Evolutionary conservation across 306 rosid species (phyloP).

Genomic region (Inga oerstediana): DNA sequence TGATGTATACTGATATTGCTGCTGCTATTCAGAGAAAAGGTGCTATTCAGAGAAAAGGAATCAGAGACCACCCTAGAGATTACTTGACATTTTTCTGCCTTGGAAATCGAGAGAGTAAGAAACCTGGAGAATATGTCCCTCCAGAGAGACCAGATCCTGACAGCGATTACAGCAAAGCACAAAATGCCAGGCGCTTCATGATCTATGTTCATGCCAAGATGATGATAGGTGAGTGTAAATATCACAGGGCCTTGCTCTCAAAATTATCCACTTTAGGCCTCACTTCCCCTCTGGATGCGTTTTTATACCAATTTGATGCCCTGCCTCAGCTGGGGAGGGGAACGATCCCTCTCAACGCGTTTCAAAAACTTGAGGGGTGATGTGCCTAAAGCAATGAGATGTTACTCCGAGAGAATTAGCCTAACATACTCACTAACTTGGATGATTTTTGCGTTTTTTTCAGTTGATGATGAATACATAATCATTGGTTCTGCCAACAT

Average conservation of each 20-base stretch:
- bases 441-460: not conserved
- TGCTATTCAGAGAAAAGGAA: constrained; percentile 58
- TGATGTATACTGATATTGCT: constrained; percentile 80
- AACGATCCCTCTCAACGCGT: too few relatives aligned
- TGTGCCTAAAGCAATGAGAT: too few relatives aligned
- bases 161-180: constrained; percentile 68
- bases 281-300: too few relatives aligned
- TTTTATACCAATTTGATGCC: too few relatives aligned
- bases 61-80: constrained; percentile 45
- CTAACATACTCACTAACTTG: not conserved
- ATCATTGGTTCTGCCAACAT: constrained; percentile 90
- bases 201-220: constrained; percentile 94
- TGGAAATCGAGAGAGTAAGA: constrained; percentile 57
- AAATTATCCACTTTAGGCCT: too few relatives aligned
- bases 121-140: constrained; percentile 49
- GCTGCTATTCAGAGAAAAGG: constrained; percentile 59
- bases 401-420: too few relatives aligned
- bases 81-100: constrained; percentile 85
- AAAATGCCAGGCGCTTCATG: constrained; percentile 69
- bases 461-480: constrained; percentile 93
- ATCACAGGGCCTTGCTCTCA: not conserved
- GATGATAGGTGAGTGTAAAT: constrained; percentile 76
- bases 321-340: too few relatives aligned
- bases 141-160: constrained; percentile 48
- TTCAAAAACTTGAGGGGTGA: too few relatives aligned